These are phyloP conservation scores for Oryza meyeriana DNA, from an alignment of 176 grass and related monocot species.

Conservation along the genomic window DNA sequence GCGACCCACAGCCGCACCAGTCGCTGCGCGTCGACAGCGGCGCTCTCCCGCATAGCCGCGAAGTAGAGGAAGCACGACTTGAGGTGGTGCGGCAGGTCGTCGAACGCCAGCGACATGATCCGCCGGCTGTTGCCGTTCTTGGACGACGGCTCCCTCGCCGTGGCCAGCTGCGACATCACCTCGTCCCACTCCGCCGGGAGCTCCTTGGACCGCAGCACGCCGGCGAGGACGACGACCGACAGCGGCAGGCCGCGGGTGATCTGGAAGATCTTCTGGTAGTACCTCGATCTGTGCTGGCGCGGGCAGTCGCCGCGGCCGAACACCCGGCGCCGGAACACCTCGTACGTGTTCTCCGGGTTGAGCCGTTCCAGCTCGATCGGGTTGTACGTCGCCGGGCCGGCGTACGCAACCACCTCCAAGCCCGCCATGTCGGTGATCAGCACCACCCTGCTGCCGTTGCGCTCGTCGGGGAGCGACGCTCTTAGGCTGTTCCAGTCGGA, in stretches of 20 bases:
- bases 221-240: conserved; percentile 45
- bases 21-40: conserved; percentile 5
- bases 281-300: conserved; percentile 29
- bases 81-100: conserved; percentile 67
- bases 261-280: conserved; percentile 48
- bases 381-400: background rate
- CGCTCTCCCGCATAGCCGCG: conserved; percentile 35
- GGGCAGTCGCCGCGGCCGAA: conserved; percentile 48
- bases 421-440: conserved; percentile 24
- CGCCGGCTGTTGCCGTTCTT: background rate
- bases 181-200: conserved; percentile 46
- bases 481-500: conserved; percentile 51
- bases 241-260: conserved; percentile 50
- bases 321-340: conserved; percentile 49
- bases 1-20: conserved; percentile 57
- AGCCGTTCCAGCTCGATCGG: conserved; percentile 21
- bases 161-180: conserved; percentile 48
- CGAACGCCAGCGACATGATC: conserved; percentile 51
- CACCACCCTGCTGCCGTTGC: conserved; percentile 47
- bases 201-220: conserved; percentile 44
- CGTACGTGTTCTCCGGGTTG: conserved; percentile 43
- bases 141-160: background rate
- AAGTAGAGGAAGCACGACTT: conserved; percentile 70
- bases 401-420: conserved; percentile 17
- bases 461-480: conserved; percentile 41